Evolutionary conservation across 805 yeast species (phyloP).

Genomic region (Candida dajiaensis): DNA sequence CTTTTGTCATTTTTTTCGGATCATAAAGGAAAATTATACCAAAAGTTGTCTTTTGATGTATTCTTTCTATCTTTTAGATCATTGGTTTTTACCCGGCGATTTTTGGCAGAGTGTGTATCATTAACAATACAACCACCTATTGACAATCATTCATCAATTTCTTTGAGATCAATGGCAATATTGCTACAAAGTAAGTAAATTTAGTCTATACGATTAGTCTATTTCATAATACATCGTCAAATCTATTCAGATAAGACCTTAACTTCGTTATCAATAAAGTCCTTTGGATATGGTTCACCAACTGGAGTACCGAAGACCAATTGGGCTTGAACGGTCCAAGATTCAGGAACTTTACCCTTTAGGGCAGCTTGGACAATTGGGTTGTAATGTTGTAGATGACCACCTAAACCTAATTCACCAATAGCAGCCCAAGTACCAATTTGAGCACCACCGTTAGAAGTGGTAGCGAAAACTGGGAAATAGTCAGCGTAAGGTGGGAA

Average conservation of each 20-base stretch:
- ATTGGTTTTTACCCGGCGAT: not conserved
- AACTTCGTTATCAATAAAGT: constrained; percentile 37
- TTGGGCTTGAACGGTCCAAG: constrained; percentile 43
- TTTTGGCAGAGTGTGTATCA: not conserved
- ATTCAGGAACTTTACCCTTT: constrained; percentile 35
- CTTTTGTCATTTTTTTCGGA: not conserved
- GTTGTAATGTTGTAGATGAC: constrained; percentile 48
- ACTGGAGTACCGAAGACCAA: constrained; percentile 43
- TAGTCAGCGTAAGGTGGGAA: constrained; percentile 38
- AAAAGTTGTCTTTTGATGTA: too few species aligned
- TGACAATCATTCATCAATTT: too few species aligned
- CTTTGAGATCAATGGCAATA: too few species aligned
- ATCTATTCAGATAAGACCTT: constrained; percentile 24
- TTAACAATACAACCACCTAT: too few species aligned
- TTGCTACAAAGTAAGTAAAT: too few species aligned
- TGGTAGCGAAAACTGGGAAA: constrained; percentile 44
- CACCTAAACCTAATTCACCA: constrained; percentile 40
- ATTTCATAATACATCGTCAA: not conserved
- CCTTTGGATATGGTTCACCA: constrained; percentile 32
- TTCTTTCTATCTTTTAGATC: too few species aligned
- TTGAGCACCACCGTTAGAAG: constrained; percentile 45
- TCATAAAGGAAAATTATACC: too few species aligned
- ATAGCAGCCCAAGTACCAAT: constrained; percentile 45
- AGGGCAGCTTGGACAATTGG: constrained; percentile 35
- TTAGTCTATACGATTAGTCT: not conserved